These are phyloP conservation scores for Ceratobasidium sp. DNA, from an alignment of 1,284 basidiomycete genomes.

Conservation along the genomic window DNA sequence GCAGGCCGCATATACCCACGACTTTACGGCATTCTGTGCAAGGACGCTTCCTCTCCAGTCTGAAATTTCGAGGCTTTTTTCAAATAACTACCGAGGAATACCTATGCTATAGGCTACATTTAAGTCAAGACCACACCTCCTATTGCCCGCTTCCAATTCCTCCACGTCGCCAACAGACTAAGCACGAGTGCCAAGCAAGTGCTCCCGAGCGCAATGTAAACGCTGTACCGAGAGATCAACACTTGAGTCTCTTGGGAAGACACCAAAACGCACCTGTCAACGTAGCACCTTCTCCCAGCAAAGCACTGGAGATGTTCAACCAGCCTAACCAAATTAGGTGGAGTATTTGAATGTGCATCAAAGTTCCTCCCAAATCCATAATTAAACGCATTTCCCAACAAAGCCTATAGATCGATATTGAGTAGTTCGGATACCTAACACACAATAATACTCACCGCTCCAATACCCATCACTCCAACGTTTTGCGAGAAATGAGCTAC, in stretches of 20 bases:
- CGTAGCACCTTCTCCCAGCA: slow-evolving; percentile 47
- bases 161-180: slow-evolving; percentile 36
- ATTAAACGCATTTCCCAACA: slow-evolving; percentile 77
- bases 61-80: too few relatives aligned
- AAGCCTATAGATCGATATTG: slow-evolving; percentile 10
- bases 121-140: neutral
- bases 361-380: slow-evolving; percentile 84
- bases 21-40: too few relatives aligned
- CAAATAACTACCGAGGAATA: too few relatives aligned
- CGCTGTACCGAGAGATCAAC: slow-evolving; percentile 2
- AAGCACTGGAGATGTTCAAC: slow-evolving; percentile 44
- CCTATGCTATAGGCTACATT: too few relatives aligned
- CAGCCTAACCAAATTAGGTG: neutral
- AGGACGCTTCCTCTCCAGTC: too few relatives aligned
- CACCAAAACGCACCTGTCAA: slow-evolving; percentile 31
- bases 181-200: slow-evolving; percentile 24
- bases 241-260: neutral
- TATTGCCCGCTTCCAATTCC: slow-evolving; percentile 27
- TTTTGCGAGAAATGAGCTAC: slow-evolving; percentile 79
- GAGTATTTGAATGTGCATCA: slow-evolving; percentile 69
- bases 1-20: too few relatives aligned
- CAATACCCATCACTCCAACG: slow-evolving; percentile 83
- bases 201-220: slow-evolving; percentile 38
- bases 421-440: neutral
- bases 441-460: slow-evolving; percentile 74